phyloP scores from a whole-genome alignment of 306 rosid genomes.

The Rosa rugosa region DNA sequence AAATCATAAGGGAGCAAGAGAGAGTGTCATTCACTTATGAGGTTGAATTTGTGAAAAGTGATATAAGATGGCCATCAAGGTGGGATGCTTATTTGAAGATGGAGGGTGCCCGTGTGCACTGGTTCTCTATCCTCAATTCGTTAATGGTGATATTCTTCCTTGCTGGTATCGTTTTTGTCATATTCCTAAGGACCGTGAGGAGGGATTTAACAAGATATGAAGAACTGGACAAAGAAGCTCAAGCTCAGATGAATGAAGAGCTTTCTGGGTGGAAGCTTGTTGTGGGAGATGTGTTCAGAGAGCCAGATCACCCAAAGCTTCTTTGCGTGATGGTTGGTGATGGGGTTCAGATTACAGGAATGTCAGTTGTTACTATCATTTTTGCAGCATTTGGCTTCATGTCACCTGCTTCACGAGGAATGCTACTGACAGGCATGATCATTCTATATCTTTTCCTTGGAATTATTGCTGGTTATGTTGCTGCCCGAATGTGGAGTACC shows the following conservation, averaged over 20 bases:
- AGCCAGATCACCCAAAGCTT: constrained; percentile 75
- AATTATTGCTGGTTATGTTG: constrained; percentile 84
- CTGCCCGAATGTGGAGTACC: constrained; percentile 90
- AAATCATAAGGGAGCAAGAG: constrained; percentile 74
- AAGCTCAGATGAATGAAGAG: constrained; percentile 97
- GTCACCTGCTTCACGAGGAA: constrained; percentile 83
- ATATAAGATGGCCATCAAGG: constrained; percentile 89
- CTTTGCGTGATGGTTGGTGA: constrained; percentile 95
- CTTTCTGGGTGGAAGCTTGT: constrained; percentile 99
- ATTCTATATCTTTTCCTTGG: constrained; percentile 90
- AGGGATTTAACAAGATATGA: constrained; percentile 95
- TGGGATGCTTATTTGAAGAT: constrained; percentile 97
- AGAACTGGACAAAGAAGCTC: constrained; percentile 93
- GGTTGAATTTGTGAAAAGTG: constrained; percentile 84
- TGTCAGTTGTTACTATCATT: constrained; percentile 83
- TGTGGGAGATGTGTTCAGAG: constrained; percentile 96
- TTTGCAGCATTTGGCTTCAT: constrained; percentile 89
- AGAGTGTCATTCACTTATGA: constrained; percentile 82
- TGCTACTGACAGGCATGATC: constrained; percentile 93
- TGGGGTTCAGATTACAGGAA: constrained; percentile 91
- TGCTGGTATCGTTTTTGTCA: constrained; percentile 95
- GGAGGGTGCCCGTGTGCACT: constrained; percentile 96
- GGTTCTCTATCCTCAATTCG: constrained; percentile 72
- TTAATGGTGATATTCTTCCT: constrained; percentile 91
- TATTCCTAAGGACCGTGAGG: constrained; percentile 86